Evolutionary conservation across 805 yeast genomes (phyloP).

Genomic region (Vanderwaltozyma verrucispora): DNA sequence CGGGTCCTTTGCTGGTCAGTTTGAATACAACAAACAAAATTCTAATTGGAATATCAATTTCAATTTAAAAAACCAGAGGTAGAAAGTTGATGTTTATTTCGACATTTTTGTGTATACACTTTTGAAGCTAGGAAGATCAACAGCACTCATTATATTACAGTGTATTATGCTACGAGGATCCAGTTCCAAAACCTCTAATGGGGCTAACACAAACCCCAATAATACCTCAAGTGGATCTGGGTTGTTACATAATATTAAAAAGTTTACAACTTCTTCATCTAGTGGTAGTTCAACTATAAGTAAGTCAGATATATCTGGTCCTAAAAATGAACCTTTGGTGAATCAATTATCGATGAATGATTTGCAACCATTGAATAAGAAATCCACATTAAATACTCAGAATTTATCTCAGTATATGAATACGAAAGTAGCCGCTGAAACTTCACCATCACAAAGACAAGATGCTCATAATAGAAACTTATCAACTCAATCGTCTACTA

Average conservation of each 20-base stretch:
- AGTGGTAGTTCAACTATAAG: background rate
- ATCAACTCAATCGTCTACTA: conserved; percentile 18
- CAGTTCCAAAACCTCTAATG: conserved; percentile 6
- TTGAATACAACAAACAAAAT: too few species aligned
- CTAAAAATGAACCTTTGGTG: conserved; percentile 2
- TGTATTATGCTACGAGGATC: conserved; percentile 6
- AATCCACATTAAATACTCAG: conserved; percentile 19
- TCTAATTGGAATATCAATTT: too few species aligned
- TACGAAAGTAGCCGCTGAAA: conserved; percentile 2
- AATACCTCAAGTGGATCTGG: conserved; percentile 11
- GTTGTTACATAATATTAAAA: conserved; percentile 21
- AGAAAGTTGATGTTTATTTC: too few species aligned
- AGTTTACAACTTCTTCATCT: conserved; percentile 14
- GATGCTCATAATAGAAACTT: conserved; percentile 11
- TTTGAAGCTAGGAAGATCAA: too few species aligned
- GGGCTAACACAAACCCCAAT: conserved; percentile 7
- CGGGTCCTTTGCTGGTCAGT: too few species aligned
- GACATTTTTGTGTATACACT: too few species aligned
- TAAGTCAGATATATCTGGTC: conserved; percentile 3
- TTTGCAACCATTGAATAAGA: conserved; percentile 20
- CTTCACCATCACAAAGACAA: conserved; percentile 2
- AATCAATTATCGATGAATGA: conserved; percentile 10
- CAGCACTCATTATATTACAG: too few species aligned
- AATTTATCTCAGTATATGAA: conserved; percentile 23
- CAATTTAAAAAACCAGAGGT: too few species aligned